Base-by-base conservation (phyloP, 495 filamentous ascomycete genomes). In the Neurospora sp. region DNA sequence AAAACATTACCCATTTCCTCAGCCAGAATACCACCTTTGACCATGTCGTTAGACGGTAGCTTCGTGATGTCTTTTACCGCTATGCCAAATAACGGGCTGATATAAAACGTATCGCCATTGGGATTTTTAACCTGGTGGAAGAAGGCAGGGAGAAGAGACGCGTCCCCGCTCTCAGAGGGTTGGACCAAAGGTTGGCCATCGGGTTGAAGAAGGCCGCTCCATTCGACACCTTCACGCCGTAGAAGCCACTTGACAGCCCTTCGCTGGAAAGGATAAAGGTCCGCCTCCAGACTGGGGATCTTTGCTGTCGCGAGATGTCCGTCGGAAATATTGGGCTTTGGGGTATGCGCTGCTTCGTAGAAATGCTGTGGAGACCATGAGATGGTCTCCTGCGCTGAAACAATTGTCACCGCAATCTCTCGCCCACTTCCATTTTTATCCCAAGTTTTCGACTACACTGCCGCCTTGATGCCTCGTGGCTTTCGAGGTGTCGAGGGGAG, bases 1-100 rank as follows among this genome's bases (percentile, higher is more conserved):
- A 1, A 14, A 18, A 35, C 18, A 31, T 66, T 66, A 66, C 54
- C 95, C 96, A 98, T 98, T 82, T 99, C 96, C 80, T 99, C 95
- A 0, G 94, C 93, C 27, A 99, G 86, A 39, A 89, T 90, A 54
- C 92, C 92, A 39, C 91, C 91, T 69, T 85, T 88, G 39, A 92
- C 72, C 2, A 74, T 77, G 66, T 85, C 79, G 10, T 80, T 76
- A 46, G 84, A 79, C 38, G 76, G 71, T 77, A 90, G 90, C 9
- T 80, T 62, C 37, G 80, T 80, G 3, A 85, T 54, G 79, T 91
- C 86, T 9, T 82, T 85, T 1, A 87, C 88, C 11, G 90, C 84
- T 12, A 89, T 80, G 74, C 90, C 88, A 70, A 90, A 89, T 14
- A 94, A 78, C 69, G 89, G 85, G 79, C 92, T 97, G 62, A 84